phyloP scores from a whole-genome alignment of 345 rosid species.

The Ceriops decandra region DNA sequence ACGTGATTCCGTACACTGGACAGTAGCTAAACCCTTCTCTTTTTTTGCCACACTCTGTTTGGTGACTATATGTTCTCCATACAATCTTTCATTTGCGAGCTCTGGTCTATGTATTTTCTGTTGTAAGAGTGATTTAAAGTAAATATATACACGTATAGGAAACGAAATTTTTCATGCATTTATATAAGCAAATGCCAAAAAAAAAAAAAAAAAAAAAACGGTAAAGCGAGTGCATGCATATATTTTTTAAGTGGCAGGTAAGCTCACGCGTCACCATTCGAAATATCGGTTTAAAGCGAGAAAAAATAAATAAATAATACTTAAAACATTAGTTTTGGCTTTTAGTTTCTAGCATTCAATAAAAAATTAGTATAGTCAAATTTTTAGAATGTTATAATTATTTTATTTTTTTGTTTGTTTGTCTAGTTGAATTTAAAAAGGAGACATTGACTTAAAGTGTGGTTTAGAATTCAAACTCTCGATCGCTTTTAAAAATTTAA shows the following conservation, averaged over 20 bases:
- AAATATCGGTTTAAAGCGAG: not conserved
- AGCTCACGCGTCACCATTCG: not conserved
- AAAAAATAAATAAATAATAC: too few relatives aligned
- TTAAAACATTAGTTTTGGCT: too few relatives aligned
- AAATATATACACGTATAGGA: not conserved
- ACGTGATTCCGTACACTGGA: not conserved
- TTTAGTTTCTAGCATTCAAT: too few relatives aligned
- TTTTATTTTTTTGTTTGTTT: too few relatives aligned
- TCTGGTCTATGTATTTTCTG: not conserved
- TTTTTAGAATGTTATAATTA: too few relatives aligned
- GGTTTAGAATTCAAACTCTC: too few relatives aligned
- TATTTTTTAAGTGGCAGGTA: not conserved
- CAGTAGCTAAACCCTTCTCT: not conserved
- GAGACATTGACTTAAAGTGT: too few relatives aligned
- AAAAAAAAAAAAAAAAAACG: not conserved
- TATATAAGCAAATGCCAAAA: not conserved
- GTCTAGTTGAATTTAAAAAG: too few relatives aligned
- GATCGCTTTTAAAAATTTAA: too few relatives aligned
- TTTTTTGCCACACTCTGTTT: not conserved
- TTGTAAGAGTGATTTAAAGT: not conserved
- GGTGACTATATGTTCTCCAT: not conserved
- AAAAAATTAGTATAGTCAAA: too few relatives aligned
- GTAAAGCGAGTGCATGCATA: not conserved
- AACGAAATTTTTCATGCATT: constrained; percentile 8
- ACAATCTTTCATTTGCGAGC: not conserved